phyloP scores from a whole-genome alignment of 495 filamentous ascomycete species.

The Aspergillus campestris region DNA sequence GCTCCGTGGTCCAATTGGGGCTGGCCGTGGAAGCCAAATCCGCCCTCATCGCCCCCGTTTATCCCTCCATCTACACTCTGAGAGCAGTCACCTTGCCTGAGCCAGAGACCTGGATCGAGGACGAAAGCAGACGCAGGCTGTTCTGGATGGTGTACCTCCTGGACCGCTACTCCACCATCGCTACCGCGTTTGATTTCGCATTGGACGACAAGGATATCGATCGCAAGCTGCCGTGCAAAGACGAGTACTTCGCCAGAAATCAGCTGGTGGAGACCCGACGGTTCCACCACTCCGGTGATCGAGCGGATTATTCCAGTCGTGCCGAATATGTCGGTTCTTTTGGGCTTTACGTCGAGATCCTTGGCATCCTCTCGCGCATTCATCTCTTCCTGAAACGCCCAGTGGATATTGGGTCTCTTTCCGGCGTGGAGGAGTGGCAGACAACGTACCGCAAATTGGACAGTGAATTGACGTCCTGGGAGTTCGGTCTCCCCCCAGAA shows the following conservation, averaged over 20 bases:
- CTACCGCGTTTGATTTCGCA: slow-evolving; percentile 84
- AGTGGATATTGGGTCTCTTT: slow-evolving; percentile 74
- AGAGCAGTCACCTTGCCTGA: slow-evolving; percentile 75
- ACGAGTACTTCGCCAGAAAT: slow-evolving; percentile 77
- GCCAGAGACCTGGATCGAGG: slow-evolving; percentile 76
- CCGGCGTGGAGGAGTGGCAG: slow-evolving; percentile 85
- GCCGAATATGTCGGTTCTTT: slow-evolving; percentile 80
- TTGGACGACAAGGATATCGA: slow-evolving; percentile 84
- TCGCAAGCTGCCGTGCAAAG: slow-evolving; percentile 73
- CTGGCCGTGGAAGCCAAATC: slow-evolving; percentile 73
- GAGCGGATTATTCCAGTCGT: slow-evolving; percentile 55
- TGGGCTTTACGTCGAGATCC: slow-evolving; percentile 76
- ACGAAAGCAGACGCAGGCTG: slow-evolving; percentile 69
- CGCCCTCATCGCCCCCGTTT: slow-evolving; percentile 61
- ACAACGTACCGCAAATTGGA: slow-evolving; percentile 76
- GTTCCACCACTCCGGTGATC: slow-evolving; percentile 51
- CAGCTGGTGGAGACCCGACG: slow-evolving; percentile 75
- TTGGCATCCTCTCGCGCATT: slow-evolving; percentile 77
- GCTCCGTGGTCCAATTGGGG: slow-evolving; percentile 77
- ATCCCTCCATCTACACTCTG: slow-evolving; percentile 75
- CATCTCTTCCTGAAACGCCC: slow-evolving; percentile 80
- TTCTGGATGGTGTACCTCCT: slow-evolving; percentile 93
- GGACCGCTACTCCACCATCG: slow-evolving; percentile 80
- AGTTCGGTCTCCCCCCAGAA: slow-evolving; percentile 70
- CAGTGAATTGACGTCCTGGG: slow-evolving; percentile 68